Base-by-base conservation (phyloP, 2,329 filamentous ascomycete genomes). In the Drechmeria coniospora region DNA sequence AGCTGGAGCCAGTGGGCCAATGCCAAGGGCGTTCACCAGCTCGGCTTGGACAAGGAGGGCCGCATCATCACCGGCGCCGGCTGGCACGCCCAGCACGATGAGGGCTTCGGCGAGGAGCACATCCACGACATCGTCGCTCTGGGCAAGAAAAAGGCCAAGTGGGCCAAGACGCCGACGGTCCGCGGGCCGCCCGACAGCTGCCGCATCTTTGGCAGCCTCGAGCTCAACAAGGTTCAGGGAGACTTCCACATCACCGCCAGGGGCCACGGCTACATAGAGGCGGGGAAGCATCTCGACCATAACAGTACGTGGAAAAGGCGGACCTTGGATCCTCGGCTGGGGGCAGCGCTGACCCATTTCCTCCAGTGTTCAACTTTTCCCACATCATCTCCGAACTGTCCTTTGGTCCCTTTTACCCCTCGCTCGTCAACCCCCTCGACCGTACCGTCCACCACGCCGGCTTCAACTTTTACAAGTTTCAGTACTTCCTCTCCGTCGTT, bases 211-310 rank as follows among this genome's bases (percentile, higher is more conserved):
- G 90, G 90, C 19, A 92, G 74, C 43, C 53, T 98, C 50, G 79
- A 92, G 40, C 68, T 92, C 40, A 98, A 98, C 55, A 92, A 92
- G 58, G 90, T 98, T 24, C 87, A 94, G 55, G 90, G 87, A 4
- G 87, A 98, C 52, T 95, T 98, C 49, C 90, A 98, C 50, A 90
- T 98, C 45, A 98, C 90, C 2, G 90, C 90, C 3, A 62, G 84
- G 35, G 90, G 90, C 1, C 87, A 95, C 52, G 90, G 90, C n/a
- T 98, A 98, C 54, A 69, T 72, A 53, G 83, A 86, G 47, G 64
- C 73, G 39, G 80, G 76, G 21, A 41, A 47, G 21, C 86, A 95
- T 59, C 57, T 95, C 38, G 80, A 92, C 44, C 87, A 95, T 51
- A 61, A 50, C 22, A 53, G 83, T 90, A 65, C 54, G 74, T 61